Conservation (phyloP, 768 basidiomycete species). For the Mycena latifolia region DNA sequence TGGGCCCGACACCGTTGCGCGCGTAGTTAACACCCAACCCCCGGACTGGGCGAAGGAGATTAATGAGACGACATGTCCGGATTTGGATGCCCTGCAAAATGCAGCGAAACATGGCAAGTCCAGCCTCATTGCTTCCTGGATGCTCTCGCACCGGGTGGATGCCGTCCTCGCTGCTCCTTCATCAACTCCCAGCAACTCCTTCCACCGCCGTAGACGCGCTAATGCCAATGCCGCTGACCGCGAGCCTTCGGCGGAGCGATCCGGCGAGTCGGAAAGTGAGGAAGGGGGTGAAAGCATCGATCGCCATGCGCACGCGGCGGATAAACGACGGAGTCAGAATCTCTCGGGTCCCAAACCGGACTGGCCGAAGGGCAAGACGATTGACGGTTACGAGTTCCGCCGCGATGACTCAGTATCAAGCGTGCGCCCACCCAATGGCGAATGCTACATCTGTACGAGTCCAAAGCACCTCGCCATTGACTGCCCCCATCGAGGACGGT, state of each 20-base stretch:
- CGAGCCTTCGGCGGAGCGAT: too few relatives aligned
- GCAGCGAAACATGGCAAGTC: background rate
- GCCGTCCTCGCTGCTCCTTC: too few relatives aligned
- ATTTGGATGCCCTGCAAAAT: background rate
- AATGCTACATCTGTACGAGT: slow-evolving; percentile 37
- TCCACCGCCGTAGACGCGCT: too few relatives aligned
- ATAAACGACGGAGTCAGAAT: background rate
- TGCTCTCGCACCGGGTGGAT: too few relatives aligned
- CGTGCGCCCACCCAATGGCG: slow-evolving; percentile 16
- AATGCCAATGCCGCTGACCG: too few relatives aligned
- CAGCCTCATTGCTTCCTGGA: background rate
- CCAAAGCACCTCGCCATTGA: slow-evolving; percentile 29
- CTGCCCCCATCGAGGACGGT: slow-evolving; percentile 33
- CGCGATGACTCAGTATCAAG: slow-evolving; percentile 2
- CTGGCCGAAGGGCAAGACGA: slow-evolving; percentile 4
- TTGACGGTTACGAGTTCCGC: slow-evolving; percentile 10
- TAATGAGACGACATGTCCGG: background rate
- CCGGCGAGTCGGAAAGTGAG: too few relatives aligned
- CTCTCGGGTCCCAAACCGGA: background rate
- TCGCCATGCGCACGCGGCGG: too few relatives aligned
- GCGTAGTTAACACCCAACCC: slow-evolving; percentile 4
- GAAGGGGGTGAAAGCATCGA: too few relatives aligned
- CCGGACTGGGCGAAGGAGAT: background rate
- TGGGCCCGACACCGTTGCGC: background rate
- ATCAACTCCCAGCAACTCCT: too few relatives aligned